Base-by-base conservation (phyloP, 139 green algal species). In the Chlamydomonas asymmetrica region DNA sequence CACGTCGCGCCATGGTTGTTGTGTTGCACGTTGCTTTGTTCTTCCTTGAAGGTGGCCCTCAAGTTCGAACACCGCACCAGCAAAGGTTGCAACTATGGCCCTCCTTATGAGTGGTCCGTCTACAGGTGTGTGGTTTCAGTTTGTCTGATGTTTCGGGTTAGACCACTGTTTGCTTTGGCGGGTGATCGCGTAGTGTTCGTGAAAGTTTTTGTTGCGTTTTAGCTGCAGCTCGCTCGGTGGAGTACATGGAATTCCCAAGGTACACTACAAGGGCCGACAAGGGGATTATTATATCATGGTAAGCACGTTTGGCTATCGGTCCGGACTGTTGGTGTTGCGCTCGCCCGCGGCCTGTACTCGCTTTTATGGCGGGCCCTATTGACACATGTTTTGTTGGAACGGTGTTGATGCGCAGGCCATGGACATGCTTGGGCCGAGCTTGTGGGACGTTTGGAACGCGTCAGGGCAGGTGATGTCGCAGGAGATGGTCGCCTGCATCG, bases 401-500 rank as follows among this genome's bases (percentile, higher is more conserved):
- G n/a, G n/a, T n/a, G n/a, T n/a, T n/a, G n/a, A n/a, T n/a, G n/a
- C 41, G 3, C 39, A 97, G 93, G 93, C 98, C 22, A 98, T 99
- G 95, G 96, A 99, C 85, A 92, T 98, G 82, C 89, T 99, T 43
- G 96, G 96, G 5, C 96, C 96, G 50, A 96, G 88, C 71, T 74
- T 99, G 50, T 99, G 96, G 96, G 96, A 99, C 75, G 91, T 97
- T 34, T 99, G 95, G 96, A 99, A 99, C 82, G 87, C 84, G 7
- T 85, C 90, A 40, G 94, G 93, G 2, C 95, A 98, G 87, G 84
- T 91, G 38, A 98, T 99, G 96, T 93, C 86, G 5, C 92, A 97
- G 86, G 96, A 99, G 84, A 99, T 99, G 96, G 96, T 99, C 22
- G 92, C 95, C 1, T 98, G 96, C 85, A 98, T 99, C 35, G 96